These are phyloP conservation scores for Alectoria sarmentosa DNA, from an alignment of 495 filamentous ascomycete genomes.

Conservation along the genomic window DNA sequence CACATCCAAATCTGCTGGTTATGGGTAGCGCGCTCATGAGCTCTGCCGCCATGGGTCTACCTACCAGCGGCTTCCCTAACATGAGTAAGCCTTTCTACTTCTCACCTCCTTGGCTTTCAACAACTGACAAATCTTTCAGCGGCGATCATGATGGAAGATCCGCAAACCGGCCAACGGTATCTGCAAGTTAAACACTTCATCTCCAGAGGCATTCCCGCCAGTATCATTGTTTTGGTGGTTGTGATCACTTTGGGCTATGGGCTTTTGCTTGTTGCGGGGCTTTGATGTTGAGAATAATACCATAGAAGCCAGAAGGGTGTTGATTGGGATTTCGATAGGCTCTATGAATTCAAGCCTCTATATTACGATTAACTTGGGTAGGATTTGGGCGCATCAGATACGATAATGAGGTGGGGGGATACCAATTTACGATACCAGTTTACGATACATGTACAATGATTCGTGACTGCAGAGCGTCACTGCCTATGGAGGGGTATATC, in stretches of 20 bases:
- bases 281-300: conserved; percentile 9
- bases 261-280: conserved; percentile 33
- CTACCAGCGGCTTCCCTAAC: conserved; percentile 95
- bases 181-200: conserved; percentile 91
- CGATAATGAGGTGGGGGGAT: neutral
- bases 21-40: conserved; percentile 73
- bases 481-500: neutral
- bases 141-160: conserved; percentile 98
- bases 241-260: conserved; percentile 82
- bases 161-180: conserved; percentile 84
- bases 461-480: neutral
- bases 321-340: neutral
- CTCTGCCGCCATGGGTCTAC: conserved; percentile 76
- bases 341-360: neutral
- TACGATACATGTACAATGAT: neutral
- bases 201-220: conserved; percentile 77
- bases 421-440: neutral
- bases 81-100: conserved; percentile 70
- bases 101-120: conserved; percentile 6
- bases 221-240: conserved; percentile 72
- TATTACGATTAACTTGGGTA: neutral
- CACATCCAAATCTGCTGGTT: conserved; percentile 90
- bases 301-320: neutral
- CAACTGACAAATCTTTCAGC: conserved; percentile 45
- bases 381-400: neutral